Base-by-base conservation (phyloP, 2,329 filamentous ascomycete species). In the Juglanconis oblonga region DNA sequence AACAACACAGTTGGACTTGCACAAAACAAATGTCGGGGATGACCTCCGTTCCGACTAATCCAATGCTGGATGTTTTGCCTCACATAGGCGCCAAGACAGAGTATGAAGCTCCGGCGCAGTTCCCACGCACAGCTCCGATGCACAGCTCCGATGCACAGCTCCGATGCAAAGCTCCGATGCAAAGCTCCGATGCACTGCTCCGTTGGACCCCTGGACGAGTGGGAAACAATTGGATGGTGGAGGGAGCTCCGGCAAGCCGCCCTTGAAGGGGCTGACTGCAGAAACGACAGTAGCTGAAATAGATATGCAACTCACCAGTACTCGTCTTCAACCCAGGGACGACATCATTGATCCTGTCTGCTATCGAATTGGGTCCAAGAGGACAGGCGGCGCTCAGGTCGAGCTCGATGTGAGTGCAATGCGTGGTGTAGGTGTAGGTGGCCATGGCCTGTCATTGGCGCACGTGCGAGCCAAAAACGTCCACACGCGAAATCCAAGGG, bases 281-380 rank as follows among this genome's bases (percentile, higher is more conserved):
- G 58, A 55, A 63, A 24, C 24, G 24, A 24, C 24, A 24, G 24
- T 65, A 64, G 57, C 58, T 66, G 47, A 61, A 56, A 47, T 14
- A 35, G 47, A 17, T 24, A 11, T 17, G 4, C 44, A 17, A 57
- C 55, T 35, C 72, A 87, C 84, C 83, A 69, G 84, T 80, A 69
- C 83, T 86, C 63, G 82, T 84, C 69, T 81, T 84, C 57, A 87
- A 73, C 36, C 79, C 84, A 3, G 84, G 83, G 47, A 87, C 79
- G 45, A 79, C 75, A 69, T 74, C 71, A 61, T 81, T 84, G 72
- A 86, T 78, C 66, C 77, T 78, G 70, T 84, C 80, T 58, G 79
- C 78, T 64, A 85, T 76, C 53, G 79, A 79, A 64, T 75, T 77
- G 49, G 77, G 73, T 9, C 55, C 53, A 31, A 55, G 55, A 58